Conservation (phyloP, 345 rosid species). For the Sonneratia alba region DNA sequence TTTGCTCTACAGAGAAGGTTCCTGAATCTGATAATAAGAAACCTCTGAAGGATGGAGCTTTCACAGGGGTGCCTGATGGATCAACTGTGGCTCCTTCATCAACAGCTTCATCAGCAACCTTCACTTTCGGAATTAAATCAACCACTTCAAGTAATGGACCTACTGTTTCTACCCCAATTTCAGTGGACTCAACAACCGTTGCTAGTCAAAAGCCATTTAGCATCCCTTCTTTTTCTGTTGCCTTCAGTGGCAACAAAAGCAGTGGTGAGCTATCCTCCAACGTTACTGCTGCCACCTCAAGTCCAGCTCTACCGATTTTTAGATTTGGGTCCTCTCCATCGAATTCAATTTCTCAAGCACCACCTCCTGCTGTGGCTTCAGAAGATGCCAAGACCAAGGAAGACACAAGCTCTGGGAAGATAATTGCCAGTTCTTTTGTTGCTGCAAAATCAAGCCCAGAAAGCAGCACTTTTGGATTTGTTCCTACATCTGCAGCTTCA, state of each 20-base stretch:
- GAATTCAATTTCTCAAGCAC: slow-evolving; percentile 20
- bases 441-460: slow-evolving; percentile 26
- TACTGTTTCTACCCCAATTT: slow-evolving; percentile 17
- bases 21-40: slow-evolving; percentile 31
- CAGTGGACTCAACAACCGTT: background rate
- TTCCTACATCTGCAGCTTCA: slow-evolving; percentile 30
- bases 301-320: slow-evolving; percentile 28
- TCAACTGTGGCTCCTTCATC: slow-evolving; percentile 25
- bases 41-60: slow-evolving; percentile 18
- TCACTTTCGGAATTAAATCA: slow-evolving; percentile 40
- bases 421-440: slow-evolving; percentile 23
- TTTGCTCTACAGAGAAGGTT: slow-evolving; percentile 22
- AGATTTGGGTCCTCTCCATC: slow-evolving; percentile 38
- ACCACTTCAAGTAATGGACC: slow-evolving; percentile 18
- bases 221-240: slow-evolving; percentile 15
- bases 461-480: slow-evolving; percentile 40
- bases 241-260: slow-evolving; percentile 12
- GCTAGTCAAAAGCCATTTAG: slow-evolving; percentile 23
- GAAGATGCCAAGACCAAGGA: slow-evolving; percentile 33
- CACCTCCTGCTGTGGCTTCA: slow-evolving; percentile 20
- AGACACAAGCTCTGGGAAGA: slow-evolving; percentile 21
- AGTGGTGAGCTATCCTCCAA: slow-evolving; percentile 1
- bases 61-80: slow-evolving; percentile 16
- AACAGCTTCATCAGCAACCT: slow-evolving; percentile 31
- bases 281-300: slow-evolving; percentile 6